These are phyloP conservation scores for Graphium sp. DNA, from an alignment of 2,329 filamentous ascomycete species.

Conservation along the genomic window DNA sequence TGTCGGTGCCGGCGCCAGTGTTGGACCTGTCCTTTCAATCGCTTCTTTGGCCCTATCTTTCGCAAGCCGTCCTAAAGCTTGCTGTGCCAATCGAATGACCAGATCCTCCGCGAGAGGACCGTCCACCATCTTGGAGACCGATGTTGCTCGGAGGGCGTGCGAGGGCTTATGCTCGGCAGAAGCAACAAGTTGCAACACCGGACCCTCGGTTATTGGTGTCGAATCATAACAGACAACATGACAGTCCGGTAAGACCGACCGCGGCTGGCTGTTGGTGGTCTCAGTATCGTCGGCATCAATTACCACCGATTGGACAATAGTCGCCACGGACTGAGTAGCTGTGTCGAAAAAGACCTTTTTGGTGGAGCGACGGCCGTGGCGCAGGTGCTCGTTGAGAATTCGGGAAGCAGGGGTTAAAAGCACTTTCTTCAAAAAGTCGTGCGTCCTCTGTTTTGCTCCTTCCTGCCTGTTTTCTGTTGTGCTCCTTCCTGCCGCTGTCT, in stretches of 20 bases:
- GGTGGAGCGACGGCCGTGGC: background rate
- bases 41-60: background rate
- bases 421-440: background rate
- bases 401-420: background rate
- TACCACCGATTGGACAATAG: background rate
- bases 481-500: too few relatives aligned
- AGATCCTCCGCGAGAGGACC: background rate
- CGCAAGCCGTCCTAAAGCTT: background rate
- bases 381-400: background rate
- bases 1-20: background rate
- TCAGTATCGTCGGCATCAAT: background rate
- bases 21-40: background rate
- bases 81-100: background rate
- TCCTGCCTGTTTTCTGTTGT: too few relatives aligned
- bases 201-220: background rate
- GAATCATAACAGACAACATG: background rate
- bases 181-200: background rate
- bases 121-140: background rate
- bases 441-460: too few relatives aligned
- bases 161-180: background rate
- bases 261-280: background rate
- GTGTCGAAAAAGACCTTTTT: background rate
- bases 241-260: background rate
- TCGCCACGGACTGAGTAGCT: background rate
- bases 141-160: background rate